These are phyloP conservation scores for Iberis pinnata DNA, from an alignment of 345 rosid species.

Conservation along the genomic window DNA sequence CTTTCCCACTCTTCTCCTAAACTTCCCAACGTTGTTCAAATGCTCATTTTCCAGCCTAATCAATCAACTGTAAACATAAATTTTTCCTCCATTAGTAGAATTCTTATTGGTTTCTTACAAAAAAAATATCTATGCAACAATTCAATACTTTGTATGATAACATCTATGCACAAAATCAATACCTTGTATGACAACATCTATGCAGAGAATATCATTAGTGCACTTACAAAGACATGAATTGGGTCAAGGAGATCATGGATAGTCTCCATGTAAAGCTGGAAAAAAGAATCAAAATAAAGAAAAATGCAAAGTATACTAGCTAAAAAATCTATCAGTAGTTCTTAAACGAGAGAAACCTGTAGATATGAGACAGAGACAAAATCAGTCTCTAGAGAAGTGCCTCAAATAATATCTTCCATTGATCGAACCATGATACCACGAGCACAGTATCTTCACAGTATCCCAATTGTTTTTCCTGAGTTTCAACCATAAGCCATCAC, in stretches of 20 bases:
- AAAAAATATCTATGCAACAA: no score
- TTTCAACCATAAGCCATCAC: slow-evolving; percentile 44
- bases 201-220: no score
- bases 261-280: slow-evolving; percentile 91
- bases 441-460: slow-evolving; percentile 74
- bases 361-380: slow-evolving; percentile 77
- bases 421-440: slow-evolving; percentile 99
- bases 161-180: no score
- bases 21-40: no score
- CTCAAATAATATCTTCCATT: slow-evolving; percentile 82
- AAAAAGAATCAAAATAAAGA: background rate
- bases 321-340: background rate
- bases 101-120: no score
- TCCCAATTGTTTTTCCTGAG: slow-evolving; percentile 98
- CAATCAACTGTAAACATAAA: no score
- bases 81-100: no score
- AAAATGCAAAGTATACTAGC: background rate
- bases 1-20: no score
- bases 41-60: no score
- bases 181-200: no score
- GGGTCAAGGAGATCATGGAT: slow-evolving; percentile 98
- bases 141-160: no score
- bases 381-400: slow-evolving; percentile 65
- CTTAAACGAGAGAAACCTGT: slow-evolving; percentile 49
- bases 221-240: no score